Percentiles rank a stretch among this genome's conserved stretches.
These are phyloP conservation scores for Cichorium intybus DNA, from an alignment of 140 eudicot genomes.

Conservation along the genomic window DNA sequence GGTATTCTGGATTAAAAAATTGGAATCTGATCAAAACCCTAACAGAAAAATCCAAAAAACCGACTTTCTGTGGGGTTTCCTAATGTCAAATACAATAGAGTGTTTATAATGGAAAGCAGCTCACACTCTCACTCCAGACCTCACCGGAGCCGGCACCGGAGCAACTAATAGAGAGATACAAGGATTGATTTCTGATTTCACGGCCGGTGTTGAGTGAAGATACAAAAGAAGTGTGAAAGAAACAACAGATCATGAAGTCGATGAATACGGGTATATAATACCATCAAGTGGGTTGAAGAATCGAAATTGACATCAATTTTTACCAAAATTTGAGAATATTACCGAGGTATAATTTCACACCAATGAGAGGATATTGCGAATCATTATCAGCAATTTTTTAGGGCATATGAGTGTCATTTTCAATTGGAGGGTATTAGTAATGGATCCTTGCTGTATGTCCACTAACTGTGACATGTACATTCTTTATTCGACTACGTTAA, in stretches of 20 bases:
- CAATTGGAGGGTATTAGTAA: slow-evolving; percentile 11
- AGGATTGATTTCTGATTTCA: neutral
- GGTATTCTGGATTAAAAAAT: slow-evolving; percentile 6
- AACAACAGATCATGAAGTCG: slow-evolving; percentile 15
- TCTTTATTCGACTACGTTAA: neutral
- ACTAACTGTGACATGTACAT: neutral
- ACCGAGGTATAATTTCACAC: neutral
- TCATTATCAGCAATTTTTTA: slow-evolving; percentile 5
- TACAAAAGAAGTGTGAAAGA: neutral
- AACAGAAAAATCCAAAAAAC: slow-evolving; percentile 25
- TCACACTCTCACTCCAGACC: slow-evolving; percentile 13
- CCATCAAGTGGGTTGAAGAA: slow-evolving; percentile 5
- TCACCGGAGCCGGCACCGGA: slow-evolving; percentile 18
- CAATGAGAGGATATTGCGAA: neutral
- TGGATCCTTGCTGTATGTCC: slow-evolving; percentile 8
- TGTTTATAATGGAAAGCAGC: slow-evolving; percentile 29
- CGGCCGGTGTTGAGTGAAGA: slow-evolving; percentile 1
- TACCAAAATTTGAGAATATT: neutral
- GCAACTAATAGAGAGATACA: neutral
- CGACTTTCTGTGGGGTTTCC: slow-evolving; percentile 27
- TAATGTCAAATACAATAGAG: neutral
- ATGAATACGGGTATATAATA: slow-evolving; percentile 1
- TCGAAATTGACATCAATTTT: neutral
- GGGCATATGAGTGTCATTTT: slow-evolving; percentile 6
- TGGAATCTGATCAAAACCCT: slow-evolving; percentile 28